Conservation (phyloP, 768 basidiomycete genomes). For the Sporobolomyces roseus region DNA sequence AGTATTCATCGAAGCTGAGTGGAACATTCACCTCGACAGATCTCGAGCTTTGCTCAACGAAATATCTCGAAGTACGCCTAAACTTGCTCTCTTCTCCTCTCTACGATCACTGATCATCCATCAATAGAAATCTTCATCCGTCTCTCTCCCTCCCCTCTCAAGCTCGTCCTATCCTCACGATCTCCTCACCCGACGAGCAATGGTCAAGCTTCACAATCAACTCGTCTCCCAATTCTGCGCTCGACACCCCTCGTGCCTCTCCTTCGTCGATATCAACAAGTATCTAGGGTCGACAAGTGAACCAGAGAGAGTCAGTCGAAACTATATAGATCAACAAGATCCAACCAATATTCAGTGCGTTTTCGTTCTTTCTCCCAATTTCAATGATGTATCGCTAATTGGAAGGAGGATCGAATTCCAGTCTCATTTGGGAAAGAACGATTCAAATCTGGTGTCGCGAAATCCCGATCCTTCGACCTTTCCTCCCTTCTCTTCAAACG, state of each 20-base stretch:
- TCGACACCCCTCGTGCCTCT: background rate
- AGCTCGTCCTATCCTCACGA: slow-evolving; percentile 4
- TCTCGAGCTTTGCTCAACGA: slow-evolving; percentile 13
- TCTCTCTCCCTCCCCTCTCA: background rate
- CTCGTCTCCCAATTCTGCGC: slow-evolving; percentile 22
- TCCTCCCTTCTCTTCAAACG: background rate
- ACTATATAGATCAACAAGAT: background rate
- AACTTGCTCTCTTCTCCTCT: background rate
- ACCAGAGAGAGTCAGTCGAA: background rate
- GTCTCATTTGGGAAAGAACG: slow-evolving; percentile 27
- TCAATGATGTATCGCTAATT: background rate
- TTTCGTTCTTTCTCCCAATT: background rate
- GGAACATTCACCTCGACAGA: background rate
- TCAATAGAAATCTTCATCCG: background rate
- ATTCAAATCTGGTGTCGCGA: slow-evolving; percentile 15
- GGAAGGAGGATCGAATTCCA: background rate
- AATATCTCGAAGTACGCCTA: slow-evolving; percentile 23
- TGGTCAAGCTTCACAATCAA: slow-evolving; percentile 28
- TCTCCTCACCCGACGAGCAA: background rate
- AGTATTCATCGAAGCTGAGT: no score
- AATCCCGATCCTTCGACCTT: slow-evolving; percentile 6
- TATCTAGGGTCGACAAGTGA: background rate
- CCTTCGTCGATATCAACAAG: slow-evolving; percentile 28
- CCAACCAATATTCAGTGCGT: slow-evolving; percentile 27
- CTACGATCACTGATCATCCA: background rate